Evolutionary conservation across 129 eudicot genomes (phyloP), one percentile per base, ranked within the genome.

Genomic region (Lactuca saligna): DNA sequence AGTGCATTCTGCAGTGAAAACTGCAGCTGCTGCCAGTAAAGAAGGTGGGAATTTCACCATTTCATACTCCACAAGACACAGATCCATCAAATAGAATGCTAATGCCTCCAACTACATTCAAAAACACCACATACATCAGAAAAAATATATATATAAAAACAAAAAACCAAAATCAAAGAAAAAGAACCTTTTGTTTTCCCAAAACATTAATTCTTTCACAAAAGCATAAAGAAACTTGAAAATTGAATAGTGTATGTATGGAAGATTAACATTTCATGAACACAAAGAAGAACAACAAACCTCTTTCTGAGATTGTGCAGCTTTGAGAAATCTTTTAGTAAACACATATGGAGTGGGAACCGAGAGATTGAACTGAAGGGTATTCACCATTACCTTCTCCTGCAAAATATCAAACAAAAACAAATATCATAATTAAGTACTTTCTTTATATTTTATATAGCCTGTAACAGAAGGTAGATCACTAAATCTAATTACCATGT

Each of bases 281-380:
- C 5, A 34, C 8, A 7, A 16, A 15, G 7, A 38, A 8, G 48
- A 63, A n/a, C n/a, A n/a, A n/a, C 61, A 10, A 14, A 91, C 98
- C 91, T 82, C 85, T 44, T 66, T 84, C 62, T 84, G 73, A 57
- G 89, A 79, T 51, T 80, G 74, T 57, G 96, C 89, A 15, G 96
- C 96, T 77, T 88, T 84, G 2, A 91, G 88, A 75, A 80, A 91
- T 48, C 98, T 83, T 57, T 75, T 87, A 83, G 82, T 72, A 54
- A 91, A 91, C 75, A 81, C 96, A 58, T 86, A 91, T 0, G 88
- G 87, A 66, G 98, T 91, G 16, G 98, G 98, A 70, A 84, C 79
- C 0, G 98, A 84, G 3, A 91, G 76, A 61, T 85, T 88, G 63
- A 88, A 91, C n/a, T n/a, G n/a, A n/a, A n/a, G n/a, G n/a, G n/a